phyloP scores from a whole-genome alignment of 371 early-diverging fungal species.

The Syncephalastrum monosporum region DNA sequence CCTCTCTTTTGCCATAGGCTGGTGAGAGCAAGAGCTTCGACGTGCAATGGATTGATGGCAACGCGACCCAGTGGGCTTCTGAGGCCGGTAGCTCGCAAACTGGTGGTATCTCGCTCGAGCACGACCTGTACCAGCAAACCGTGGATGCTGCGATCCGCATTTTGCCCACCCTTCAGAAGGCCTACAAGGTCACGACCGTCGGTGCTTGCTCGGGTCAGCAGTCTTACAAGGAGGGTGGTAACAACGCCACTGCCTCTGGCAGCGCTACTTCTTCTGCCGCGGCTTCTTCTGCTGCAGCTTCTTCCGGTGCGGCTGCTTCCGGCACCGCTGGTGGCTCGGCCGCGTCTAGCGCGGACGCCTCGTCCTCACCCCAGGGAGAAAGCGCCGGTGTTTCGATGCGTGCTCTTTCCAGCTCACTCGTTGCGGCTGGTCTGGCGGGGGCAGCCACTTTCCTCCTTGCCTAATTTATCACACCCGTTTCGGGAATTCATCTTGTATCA shows the following conservation, averaged over 20 bases:
- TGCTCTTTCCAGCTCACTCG: slow-evolving; percentile 2
- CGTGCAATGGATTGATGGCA: slow-evolving; percentile 41
- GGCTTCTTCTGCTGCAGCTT: slow-evolving; percentile 16
- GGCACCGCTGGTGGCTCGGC: slow-evolving; percentile 1
- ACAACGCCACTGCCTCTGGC: slow-evolving; percentile 12
- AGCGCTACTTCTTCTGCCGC: slow-evolving; percentile 17
- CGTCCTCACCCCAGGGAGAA: background rate
- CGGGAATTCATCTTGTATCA: slow-evolving; percentile 7
- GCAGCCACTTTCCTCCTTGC: slow-evolving; percentile 10
- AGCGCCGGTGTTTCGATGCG: slow-evolving; percentile 3
- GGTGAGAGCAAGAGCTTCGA: slow-evolving; percentile 33
- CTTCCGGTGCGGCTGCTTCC: slow-evolving; percentile 1
- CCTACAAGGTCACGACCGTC: slow-evolving; percentile 43
- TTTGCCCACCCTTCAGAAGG: slow-evolving; percentile 47
- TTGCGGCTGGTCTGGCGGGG: slow-evolving; percentile 8
- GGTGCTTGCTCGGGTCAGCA: slow-evolving; percentile 37
- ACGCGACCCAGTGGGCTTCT: slow-evolving; percentile 49
- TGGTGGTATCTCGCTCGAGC: slow-evolving; percentile 58
- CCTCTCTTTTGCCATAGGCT: slow-evolving; percentile 11
- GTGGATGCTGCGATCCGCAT: slow-evolving; percentile 64
- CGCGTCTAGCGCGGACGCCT: background rate
- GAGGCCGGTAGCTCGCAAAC: slow-evolving; percentile 38
- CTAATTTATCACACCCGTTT: slow-evolving; percentile 1
- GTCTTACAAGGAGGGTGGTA: slow-evolving; percentile 38
- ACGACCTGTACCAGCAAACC: slow-evolving; percentile 51